Conservation (phyloP, 495 filamentous ascomycete species). For the Hypoxylon perforatum region DNA sequence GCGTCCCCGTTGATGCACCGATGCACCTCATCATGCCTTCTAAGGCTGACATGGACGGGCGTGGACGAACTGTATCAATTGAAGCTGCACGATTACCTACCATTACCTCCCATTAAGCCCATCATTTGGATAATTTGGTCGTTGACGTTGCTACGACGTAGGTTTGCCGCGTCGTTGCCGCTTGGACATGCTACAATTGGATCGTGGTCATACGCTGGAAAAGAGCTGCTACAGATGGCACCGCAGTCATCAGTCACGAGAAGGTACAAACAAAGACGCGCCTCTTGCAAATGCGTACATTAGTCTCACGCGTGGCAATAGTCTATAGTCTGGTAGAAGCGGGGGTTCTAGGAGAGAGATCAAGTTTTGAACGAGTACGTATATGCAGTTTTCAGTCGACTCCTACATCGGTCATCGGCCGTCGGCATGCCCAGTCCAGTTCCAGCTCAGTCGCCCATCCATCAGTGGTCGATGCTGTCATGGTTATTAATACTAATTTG, state of each 20-base stretch:
- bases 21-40: slow-evolving; percentile 42
- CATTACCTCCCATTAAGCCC: too few species aligned
- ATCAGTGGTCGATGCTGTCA: slow-evolving; percentile 60
- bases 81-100: slow-evolving; percentile 36
- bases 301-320: slow-evolving; percentile 43
- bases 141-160: slow-evolving; percentile 25
- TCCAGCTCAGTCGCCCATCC: slow-evolving; percentile 8
- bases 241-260: slow-evolving; percentile 34
- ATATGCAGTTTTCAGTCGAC: slow-evolving; percentile 20
- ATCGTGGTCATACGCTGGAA: slow-evolving; percentile 30
- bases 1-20: not conserved
- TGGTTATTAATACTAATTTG: slow-evolving; percentile 39
- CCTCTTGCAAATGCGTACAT: slow-evolving; percentile 36
- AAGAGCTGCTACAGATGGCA: slow-evolving; percentile 33
- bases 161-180: slow-evolving; percentile 28
- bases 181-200: slow-evolving; percentile 44
- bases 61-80: slow-evolving; percentile 25
- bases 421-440: slow-evolving; percentile 27
- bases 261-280: slow-evolving; percentile 32
- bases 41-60: slow-evolving; percentile 43
- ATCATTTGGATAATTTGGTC: slow-evolving; percentile 22
- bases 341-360: slow-evolving; percentile 30
- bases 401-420: slow-evolving; percentile 36
- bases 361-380: slow-evolving; percentile 35
- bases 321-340: slow-evolving; percentile 16